Percentiles rank a stretch among this genome's conserved stretches.
phyloP scores from a whole-genome alignment of 2,329 filamentous ascomycete species.

The Coniochaeta sp. region DNA sequence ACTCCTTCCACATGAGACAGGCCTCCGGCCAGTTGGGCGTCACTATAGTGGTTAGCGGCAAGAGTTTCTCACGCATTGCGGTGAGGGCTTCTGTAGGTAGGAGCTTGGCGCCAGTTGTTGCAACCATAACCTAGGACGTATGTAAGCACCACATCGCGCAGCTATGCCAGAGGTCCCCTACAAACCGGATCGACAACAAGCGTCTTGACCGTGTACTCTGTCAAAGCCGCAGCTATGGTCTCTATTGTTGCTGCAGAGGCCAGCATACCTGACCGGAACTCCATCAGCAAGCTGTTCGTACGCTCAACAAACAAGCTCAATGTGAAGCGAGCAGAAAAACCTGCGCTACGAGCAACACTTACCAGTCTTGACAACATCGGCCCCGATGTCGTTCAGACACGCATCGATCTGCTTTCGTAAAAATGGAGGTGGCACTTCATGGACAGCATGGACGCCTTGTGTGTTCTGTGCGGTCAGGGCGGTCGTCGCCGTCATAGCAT shows the following conservation, averaged over 20 bases:
- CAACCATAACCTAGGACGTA: slow-evolving; percentile 72
- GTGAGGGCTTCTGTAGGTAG: slow-evolving; percentile 58
- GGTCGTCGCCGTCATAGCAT: slow-evolving; percentile 93
- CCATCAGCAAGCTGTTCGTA: neutral
- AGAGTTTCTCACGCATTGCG: slow-evolving; percentile 49
- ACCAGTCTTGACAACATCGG: slow-evolving; percentile 92
- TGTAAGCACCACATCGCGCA: neutral
- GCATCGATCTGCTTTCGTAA: slow-evolving; percentile 80
- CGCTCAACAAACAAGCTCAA: neutral
- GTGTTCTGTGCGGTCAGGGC: slow-evolving; percentile 97
- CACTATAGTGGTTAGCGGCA: slow-evolving; percentile 60
- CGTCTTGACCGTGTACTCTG: slow-evolving; percentile 44
- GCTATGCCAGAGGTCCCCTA: neutral
- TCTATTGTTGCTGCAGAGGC: slow-evolving; percentile 63
- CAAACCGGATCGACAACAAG: slow-evolving; percentile 70
- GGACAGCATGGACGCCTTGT: slow-evolving; percentile 71
- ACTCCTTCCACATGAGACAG: slow-evolving; percentile 50
- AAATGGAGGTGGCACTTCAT: slow-evolving; percentile 70
- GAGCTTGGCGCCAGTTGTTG: slow-evolving; percentile 67
- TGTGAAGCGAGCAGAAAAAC: neutral
- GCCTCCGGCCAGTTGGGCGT: slow-evolving; percentile 77
- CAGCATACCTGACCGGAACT: slow-evolving; percentile 60
- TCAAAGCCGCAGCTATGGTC: slow-evolving; percentile 58
- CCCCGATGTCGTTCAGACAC: slow-evolving; percentile 73
- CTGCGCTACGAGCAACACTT: slow-evolving; percentile 14